Conservation (phyloP, 2,329 filamentous ascomycete genomes). For the Didymellaceae sp. region DNA sequence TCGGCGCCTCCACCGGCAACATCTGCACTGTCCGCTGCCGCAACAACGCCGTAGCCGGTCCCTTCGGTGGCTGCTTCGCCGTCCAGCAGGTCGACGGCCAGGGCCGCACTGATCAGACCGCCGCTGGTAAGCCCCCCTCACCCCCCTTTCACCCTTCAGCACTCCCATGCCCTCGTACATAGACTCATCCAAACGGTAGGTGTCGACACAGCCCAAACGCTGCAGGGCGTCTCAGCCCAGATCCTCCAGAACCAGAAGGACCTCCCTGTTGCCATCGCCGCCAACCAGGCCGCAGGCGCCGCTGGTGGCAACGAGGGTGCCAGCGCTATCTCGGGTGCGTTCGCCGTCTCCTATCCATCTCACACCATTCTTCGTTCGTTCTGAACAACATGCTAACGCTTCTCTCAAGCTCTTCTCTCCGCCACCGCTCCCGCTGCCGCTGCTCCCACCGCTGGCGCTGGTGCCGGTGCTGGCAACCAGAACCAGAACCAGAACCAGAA, state of each 20-base stretch:
- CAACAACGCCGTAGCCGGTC: conserved; percentile 65
- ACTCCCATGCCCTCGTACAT: conserved; percentile 18
- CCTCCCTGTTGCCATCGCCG: conserved; percentile 55
- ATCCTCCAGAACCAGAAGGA: conserved; percentile 60
- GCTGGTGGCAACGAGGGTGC: conserved; percentile 46
- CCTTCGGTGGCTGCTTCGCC: conserved; percentile 68
- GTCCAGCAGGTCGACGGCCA: conserved; percentile 61
- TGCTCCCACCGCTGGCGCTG: conserved; percentile 6
- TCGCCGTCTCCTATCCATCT: conserved; percentile 21
- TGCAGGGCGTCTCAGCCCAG: conserved; percentile 57
- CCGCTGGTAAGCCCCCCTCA: conserved; percentile 34
- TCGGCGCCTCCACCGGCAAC: conserved; percentile 61
- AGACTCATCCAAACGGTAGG: conserved; percentile 35
- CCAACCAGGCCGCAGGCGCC: conserved; percentile 54
- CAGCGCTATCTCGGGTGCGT: conserved; percentile 51
- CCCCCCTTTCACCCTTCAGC: conserved; percentile 1
- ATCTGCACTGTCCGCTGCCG: conserved; percentile 69
- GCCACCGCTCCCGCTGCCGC: conserved; percentile 14
- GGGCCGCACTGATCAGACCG: conserved; percentile 33
- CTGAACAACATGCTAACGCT: conserved; percentile 15
- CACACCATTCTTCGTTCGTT: neutral
- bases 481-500: conserved; percentile 6
- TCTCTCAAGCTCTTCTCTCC: conserved; percentile 24
- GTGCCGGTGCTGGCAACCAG: conserved; percentile 2
- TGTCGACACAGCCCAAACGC: conserved; percentile 56